Conservation (phyloP, 2,329 filamentous ascomycete species). For the Alternaria rosae region DNA sequence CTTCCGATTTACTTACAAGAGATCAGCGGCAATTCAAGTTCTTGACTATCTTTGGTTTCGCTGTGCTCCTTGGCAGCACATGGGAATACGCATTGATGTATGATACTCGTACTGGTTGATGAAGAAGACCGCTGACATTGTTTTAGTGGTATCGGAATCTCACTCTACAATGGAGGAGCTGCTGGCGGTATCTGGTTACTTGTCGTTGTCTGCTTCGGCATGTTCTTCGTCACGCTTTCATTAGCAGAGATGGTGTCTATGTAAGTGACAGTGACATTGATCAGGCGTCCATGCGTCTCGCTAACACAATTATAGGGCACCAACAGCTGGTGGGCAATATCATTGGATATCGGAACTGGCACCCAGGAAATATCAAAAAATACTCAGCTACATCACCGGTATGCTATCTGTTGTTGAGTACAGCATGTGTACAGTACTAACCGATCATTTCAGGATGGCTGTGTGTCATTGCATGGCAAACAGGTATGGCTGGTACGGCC, state of each 20-base stretch:
- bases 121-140: background rate
- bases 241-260: constrained; percentile 46
- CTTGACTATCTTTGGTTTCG: constrained; percentile 21
- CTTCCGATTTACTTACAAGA: background rate
- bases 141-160: constrained; percentile 6
- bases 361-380: constrained; percentile 45
- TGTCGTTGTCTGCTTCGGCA: constrained; percentile 20
- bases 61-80: constrained; percentile 18
- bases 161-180: constrained; percentile 15
- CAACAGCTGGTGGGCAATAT: constrained; percentile 28
- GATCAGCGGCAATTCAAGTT: constrained; percentile 23
- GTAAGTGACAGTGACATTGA: constrained; percentile 5
- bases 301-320: constrained; percentile 9
- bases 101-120: background rate
- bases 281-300: background rate
- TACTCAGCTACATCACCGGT: constrained; percentile 49
- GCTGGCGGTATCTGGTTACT: constrained; percentile 36
- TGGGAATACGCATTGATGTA: constrained; percentile 28
- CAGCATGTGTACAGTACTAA: background rate
- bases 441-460: constrained; percentile 43
- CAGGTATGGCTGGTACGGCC: constrained; percentile 33
- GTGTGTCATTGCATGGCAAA: constrained; percentile 50
- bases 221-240: constrained; percentile 32
- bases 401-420: constrained; percentile 23
- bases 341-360: constrained; percentile 46